A percentile compares a stretch with the other conserved stretches of the same genome.
These are phyloP conservation scores for Blumeria graminis DNA, from an alignment of 2,329 filamentous ascomycete species.

Conservation along the genomic window DNA sequence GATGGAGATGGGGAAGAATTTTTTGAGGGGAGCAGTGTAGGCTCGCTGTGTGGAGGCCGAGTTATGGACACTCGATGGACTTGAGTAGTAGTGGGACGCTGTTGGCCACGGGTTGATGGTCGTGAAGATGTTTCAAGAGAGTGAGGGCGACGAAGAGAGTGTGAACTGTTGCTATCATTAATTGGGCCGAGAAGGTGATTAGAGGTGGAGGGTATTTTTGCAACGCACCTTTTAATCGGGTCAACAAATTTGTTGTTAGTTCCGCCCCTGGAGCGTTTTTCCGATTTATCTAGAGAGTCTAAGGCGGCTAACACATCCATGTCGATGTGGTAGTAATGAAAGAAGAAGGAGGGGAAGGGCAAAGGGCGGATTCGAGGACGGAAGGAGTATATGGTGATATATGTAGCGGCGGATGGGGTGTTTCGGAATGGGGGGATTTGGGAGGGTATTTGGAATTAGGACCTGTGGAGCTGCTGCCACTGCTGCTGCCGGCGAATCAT, in stretches of 20 bases:
- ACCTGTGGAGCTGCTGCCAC: no score
- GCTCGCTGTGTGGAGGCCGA: not conserved
- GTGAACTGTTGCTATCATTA: not conserved
- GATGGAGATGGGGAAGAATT: not conserved
- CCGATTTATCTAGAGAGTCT: not conserved
- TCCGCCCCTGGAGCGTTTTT: not conserved
- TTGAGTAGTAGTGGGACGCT: not conserved
- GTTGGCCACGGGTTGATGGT: not conserved
- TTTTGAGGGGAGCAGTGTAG: not conserved
- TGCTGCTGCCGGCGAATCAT: no score
- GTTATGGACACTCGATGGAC: not conserved
- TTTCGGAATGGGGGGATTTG: no score
- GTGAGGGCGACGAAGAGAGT: not conserved
- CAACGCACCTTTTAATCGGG: not conserved
- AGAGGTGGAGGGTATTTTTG: not conserved
- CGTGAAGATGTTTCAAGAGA: not conserved
- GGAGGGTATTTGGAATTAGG: no score
- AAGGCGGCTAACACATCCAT: conserved; percentile 1
- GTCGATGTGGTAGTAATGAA: not conserved
- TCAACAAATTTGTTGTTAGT: conserved; percentile 1
- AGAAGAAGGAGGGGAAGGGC: not conserved
- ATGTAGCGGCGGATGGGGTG: no score
- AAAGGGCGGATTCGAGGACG: no score
- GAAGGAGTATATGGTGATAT: no score
- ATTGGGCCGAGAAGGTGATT: not conserved